Conservation (phyloP, 768 basidiomycete species). For the Mrakia frigida region DNA sequence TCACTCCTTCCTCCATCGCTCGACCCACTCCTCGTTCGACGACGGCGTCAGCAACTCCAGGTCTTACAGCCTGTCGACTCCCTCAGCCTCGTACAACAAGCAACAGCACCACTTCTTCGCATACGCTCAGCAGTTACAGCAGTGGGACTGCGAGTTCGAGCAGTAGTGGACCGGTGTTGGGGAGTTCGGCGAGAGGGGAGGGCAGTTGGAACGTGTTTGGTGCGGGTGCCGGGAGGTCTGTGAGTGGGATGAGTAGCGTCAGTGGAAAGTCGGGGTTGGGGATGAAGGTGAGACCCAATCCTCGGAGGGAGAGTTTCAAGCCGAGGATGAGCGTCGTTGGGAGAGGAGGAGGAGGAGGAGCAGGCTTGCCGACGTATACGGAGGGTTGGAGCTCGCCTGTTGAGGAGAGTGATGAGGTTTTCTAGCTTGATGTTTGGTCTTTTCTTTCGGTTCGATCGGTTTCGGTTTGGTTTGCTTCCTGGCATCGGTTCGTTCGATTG, state of each 20-base stretch:
- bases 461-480: background rate
- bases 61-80: constrained; percentile 23
- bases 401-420: background rate
- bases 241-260: background rate
- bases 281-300: constrained; percentile 24
- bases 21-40: background rate
- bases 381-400: background rate
- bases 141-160: constrained; percentile 10
- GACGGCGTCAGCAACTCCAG: background rate
- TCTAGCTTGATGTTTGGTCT: background rate
- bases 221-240: background rate
- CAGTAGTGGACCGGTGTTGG: background rate
- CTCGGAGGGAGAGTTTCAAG: constrained; percentile 70
- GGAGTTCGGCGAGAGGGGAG: background rate
- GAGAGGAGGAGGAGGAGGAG: background rate
- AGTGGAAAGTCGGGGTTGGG: background rate
- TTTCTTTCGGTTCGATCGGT: background rate
- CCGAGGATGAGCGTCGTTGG: constrained; percentile 64
- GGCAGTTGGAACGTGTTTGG: background rate
- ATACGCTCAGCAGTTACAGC: constrained; percentile 4
- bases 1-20: constrained; percentile 9
- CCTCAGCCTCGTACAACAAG: constrained; percentile 14
- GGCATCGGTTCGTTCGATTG: no score
- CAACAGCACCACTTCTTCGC: background rate
- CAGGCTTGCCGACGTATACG: background rate